Percentiles rank a stretch among this genome's conserved stretches.
phyloP scores from a whole-genome alignment of 108 stramenopile species.

The Conticribra guillardii region DNA sequence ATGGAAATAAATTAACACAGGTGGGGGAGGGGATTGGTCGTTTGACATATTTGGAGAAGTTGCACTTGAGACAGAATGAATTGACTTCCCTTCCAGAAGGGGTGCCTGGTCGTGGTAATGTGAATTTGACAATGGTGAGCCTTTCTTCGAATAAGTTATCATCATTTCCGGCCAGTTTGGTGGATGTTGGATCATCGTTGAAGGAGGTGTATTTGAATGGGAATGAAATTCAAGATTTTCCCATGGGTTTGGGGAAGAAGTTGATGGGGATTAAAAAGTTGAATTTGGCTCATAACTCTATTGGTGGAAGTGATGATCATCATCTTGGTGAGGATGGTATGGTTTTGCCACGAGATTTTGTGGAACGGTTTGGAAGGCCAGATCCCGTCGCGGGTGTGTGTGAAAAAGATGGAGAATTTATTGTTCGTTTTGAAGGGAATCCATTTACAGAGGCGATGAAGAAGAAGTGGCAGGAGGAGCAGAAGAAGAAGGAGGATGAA shows the following conservation, averaged over 20 bases:
- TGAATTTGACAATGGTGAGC: constrained; percentile 44
- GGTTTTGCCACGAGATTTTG: constrained; percentile 33
- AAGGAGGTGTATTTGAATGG: constrained; percentile 59
- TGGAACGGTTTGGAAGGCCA: constrained; percentile 47
- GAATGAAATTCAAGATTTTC: constrained; percentile 49
- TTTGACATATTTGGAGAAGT: constrained; percentile 38
- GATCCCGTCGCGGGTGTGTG: constrained; percentile 31
- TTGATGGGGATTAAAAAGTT: constrained; percentile 42
- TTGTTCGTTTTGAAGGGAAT: constrained; percentile 34
- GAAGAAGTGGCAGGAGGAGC: constrained; percentile 5
- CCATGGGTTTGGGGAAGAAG: constrained; percentile 31
- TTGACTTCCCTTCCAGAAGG: constrained; percentile 35
- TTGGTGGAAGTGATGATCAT: constrained; percentile 9
- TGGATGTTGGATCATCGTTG: constrained; percentile 29
- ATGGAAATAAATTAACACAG: constrained; percentile 49
- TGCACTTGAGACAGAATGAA: constrained; percentile 51
- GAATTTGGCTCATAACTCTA: constrained; percentile 57
- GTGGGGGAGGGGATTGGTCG: constrained; percentile 44
- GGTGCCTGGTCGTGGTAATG: constrained; percentile 26
- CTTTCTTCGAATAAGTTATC: constrained; percentile 64
- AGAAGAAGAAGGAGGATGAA: constrained; percentile 1
- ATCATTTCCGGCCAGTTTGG: constrained; percentile 39
- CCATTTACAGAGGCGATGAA: constrained; percentile 22
- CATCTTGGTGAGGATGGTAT: neutral
- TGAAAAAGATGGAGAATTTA: constrained; percentile 22